Percentiles rank a stretch among this genome's conserved stretches.
Conservation (phyloP, 1,284 basidiomycete genomes). For the Xanthoconium separans region DNA sequence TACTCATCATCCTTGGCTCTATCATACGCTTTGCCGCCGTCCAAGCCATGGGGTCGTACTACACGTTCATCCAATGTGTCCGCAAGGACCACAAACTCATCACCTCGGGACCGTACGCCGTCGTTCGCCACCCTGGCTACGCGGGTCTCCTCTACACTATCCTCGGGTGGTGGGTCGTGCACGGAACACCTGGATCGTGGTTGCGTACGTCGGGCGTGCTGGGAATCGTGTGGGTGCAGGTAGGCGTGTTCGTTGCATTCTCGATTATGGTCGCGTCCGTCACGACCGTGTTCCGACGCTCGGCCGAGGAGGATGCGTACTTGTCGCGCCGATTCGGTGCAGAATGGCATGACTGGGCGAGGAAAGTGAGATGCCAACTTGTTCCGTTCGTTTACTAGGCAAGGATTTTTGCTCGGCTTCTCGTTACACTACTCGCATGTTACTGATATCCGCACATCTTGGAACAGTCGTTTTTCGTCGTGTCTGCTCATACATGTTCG, state of each 20-base stretch:
- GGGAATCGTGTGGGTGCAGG: neutral
- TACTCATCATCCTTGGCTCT: too few relatives aligned
- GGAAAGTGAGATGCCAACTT: slow-evolving; percentile 12
- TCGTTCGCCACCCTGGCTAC: slow-evolving; percentile 25
- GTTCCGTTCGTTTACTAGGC: slow-evolving; percentile 12
- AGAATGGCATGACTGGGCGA: slow-evolving; percentile 20
- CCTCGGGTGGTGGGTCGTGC: slow-evolving; percentile 2
- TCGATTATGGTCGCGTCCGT: neutral
- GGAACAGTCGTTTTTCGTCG: neutral
- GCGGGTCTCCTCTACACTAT: slow-evolving; percentile 1
- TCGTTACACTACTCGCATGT: neutral
- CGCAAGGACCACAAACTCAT: slow-evolving; percentile 19
- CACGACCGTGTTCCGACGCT: slow-evolving; percentile 8
- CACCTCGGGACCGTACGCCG: slow-evolving; percentile 17
- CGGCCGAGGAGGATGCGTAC: slow-evolving; percentile 12
- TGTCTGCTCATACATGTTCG: too few relatives aligned
- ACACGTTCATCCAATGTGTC: slow-evolving; percentile 14
- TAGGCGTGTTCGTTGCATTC: too few relatives aligned
- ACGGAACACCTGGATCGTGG: slow-evolving; percentile 13
- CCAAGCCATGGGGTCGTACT: slow-evolving; percentile 18
- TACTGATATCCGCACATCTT: neutral
- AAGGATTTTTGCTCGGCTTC: neutral
- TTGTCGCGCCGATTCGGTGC: slow-evolving; percentile 14
- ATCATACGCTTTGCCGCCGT: slow-evolving; percentile 6
- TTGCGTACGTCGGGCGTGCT: slow-evolving; percentile 11